Evolutionary conservation across 306 rosid genomes (phyloP), one percentile per base, ranked within the genome.

Genomic region (Betula pendula): DNA sequence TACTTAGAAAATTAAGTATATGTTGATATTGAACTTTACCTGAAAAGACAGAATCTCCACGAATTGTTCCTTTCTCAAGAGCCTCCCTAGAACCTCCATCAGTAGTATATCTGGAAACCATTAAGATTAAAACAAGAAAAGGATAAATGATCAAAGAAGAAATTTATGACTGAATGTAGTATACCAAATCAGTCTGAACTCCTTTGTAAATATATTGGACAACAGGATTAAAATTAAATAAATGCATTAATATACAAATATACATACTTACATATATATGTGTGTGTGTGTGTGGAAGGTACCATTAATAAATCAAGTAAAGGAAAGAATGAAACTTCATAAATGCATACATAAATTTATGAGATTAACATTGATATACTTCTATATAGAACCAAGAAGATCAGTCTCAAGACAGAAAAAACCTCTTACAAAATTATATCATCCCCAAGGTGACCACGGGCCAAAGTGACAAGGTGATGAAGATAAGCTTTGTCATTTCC

Each of bases 61-160:
- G 89, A 70, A 92, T 92, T 62, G 98, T 90, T 84, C 98, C 97
- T 87, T 87, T 92, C 81, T 89, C 87, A 62, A 94, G 96, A 79
- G 80, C 81, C 75, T 90, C 96, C 87, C 90, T 88, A 14, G 89
- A 24, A 29, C 97, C 98, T 82, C 98, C 98, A 84, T 94, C 98
- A 81, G 98, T 94, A 65, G 97, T 94, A 82, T 94, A 94, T 83
- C 98, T 94, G 78, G 63, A 77, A 68, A 52, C 52, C 65, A 65
- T 59, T 74, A 67, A 67, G 55, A 74, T 47, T 15, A 48, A 51
- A 33, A 43, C 13, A 17, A 33, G 47, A 42, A 31, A 71, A 68
- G 63, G 72, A 71, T 67, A 35, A 78, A 12, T 3, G 63, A 72
- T 77, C 69, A 78, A 48, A 13, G 72, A 72, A 40, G 56, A 74